Percentiles rank a stretch among this genome's conserved stretches.
Conservation (phyloP, 2,329 filamentous ascomycete genomes). For the Colletotrichum graminicola region DNA sequence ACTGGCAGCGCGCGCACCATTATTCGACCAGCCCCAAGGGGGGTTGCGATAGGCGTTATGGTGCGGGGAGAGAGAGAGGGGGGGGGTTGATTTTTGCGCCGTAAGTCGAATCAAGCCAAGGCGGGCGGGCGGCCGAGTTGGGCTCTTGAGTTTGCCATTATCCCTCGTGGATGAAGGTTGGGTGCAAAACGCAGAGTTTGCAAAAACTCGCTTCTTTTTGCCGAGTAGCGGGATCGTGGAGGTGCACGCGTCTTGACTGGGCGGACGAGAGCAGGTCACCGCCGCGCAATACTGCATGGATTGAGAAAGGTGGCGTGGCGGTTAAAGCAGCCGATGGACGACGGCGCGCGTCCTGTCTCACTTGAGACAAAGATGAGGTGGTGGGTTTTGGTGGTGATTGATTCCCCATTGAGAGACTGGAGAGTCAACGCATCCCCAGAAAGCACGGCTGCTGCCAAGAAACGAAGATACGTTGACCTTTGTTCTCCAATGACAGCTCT, state of each 20-base stretch:
- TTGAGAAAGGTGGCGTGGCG: constrained; percentile 21
- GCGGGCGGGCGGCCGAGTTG: background rate
- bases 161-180: background rate
- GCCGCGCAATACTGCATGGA: background rate
- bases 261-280: background rate
- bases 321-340: constrained; percentile 17
- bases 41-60: constrained; percentile 11
- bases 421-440: background rate
- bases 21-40: background rate
- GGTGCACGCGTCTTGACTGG: constrained; percentile 12
- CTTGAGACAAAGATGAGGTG: constrained; percentile 23
- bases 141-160: background rate
- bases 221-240: constrained; percentile 19
- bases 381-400: background rate
- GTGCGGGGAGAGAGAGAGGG: constrained; percentile 31
- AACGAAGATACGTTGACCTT: background rate
- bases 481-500: background rate
- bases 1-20: background rate
- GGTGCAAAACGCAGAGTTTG: background rate
- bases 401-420: background rate
- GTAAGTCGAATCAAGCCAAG: background rate
- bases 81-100: constrained; percentile 2
- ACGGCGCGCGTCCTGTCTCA: constrained; percentile 16
- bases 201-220: constrained; percentile 25
- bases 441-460: constrained; percentile 10